Conservation (phyloP, 768 basidiomycete genomes). For the Podaxis rugospora region DNA sequence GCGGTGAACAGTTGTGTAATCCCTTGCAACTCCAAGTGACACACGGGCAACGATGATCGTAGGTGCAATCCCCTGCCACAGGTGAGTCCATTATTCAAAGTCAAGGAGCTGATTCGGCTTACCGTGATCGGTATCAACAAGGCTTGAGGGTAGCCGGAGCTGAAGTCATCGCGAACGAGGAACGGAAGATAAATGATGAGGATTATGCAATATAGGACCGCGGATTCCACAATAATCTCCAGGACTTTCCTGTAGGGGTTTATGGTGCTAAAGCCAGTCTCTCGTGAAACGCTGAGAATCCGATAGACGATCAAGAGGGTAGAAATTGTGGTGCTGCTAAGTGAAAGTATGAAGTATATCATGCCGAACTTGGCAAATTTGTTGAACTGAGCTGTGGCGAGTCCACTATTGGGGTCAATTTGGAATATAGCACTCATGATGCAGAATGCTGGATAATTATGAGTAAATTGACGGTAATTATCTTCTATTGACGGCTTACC, state of each 20-base stretch:
- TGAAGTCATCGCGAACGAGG: not conserved
- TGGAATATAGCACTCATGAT: not conserved
- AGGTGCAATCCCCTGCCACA: constrained; percentile 4
- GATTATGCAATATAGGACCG: not conserved
- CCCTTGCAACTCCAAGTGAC: constrained; percentile 2
- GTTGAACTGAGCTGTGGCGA: not conserved
- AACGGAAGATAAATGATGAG: constrained; percentile 3
- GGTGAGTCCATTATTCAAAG: not conserved
- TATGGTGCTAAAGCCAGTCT: not conserved
- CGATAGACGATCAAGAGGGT: constrained; percentile 2
- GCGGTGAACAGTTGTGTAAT: not conserved
- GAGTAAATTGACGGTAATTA: not conserved
- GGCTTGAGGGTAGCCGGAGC: constrained; percentile 1
- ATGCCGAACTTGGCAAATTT: not conserved
- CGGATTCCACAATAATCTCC: constrained; percentile 5
- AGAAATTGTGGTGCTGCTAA: constrained; percentile 2
- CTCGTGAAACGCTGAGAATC: not conserved
- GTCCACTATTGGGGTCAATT: not conserved
- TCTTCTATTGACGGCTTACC: not conserved
- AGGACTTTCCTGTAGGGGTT: constrained; percentile 2
- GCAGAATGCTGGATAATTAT: not conserved
- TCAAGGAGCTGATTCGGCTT: not conserved
- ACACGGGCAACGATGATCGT: not conserved
- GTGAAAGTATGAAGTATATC: constrained; percentile 5
- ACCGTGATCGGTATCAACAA: not conserved